Base-by-base conservation (phyloP, 1,284 basidiomycete genomes). In the Mrakiaceae sp. region DNA sequence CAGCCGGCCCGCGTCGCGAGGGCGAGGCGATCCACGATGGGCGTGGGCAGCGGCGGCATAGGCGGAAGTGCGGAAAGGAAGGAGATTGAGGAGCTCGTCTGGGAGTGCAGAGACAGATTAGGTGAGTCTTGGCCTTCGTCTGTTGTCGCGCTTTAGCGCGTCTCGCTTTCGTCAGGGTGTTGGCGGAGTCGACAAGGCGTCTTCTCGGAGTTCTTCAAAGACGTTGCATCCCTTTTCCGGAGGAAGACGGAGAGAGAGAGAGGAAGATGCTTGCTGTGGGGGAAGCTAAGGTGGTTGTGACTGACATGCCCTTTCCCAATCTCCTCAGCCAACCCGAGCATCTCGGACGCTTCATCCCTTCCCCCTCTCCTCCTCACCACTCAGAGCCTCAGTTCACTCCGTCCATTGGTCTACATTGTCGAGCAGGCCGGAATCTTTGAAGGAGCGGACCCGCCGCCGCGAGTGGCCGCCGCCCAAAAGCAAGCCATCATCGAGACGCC, bases 81-180 rank as follows among this genome's bases (percentile, higher is more conserved):
- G 51, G 62, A 63, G 48, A 57, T 63, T 40, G 62, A 63, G 50
- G 49, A 63, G 55, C n/a, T 63, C 2, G 62, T 63, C 27, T 42
- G 44, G 43, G 62, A 63, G 43, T 63, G 62, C 40, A 49, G 62
- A 49, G 55, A 63, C 27, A 16, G 62, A 12, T 58, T 63, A 56
- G 62, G 62, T 63, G 6, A 57, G 46, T 53, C 27, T n/a, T 11
- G n/a, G 9, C 12, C 11, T n/a, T n/a, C 40, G 27, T 40, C 40
- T 52, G 12, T 8, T 14, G 44, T 39, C 47, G 46, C 43, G 27
- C 40, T 16, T 40, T 14, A 40, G 27, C 58, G 10, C 27, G 27
- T 27, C 27, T 27, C 27, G 27, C 27, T 27, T 27, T 27, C 27
- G 27, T 27, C 27, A 27, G 27, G 27, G 27, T 27, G 27, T 27